Evolutionary conservation across 2,329 filamentous ascomycete species (phyloP).

Genomic region (Scortechinia acanthostroma): DNA sequence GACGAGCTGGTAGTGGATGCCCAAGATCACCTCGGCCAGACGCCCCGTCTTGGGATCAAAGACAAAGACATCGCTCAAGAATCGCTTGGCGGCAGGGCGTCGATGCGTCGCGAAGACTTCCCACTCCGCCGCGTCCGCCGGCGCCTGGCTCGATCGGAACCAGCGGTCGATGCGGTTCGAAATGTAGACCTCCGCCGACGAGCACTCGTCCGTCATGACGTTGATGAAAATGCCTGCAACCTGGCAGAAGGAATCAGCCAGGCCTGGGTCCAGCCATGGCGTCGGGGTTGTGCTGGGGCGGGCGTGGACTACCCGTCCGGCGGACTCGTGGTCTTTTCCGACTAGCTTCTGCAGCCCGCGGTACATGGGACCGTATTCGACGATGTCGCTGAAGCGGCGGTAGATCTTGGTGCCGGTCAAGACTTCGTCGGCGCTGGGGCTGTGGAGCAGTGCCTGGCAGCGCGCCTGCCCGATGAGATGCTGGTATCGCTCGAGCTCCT

Average conservation of each 20-base stretch:
- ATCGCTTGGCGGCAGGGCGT: not conserved
- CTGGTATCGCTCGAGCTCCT: too few relatives aligned
- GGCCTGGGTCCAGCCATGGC: slow-evolving; percentile 6
- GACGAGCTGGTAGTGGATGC: not conserved
- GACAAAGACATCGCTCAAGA: not conserved
- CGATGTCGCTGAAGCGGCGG: slow-evolving; percentile 5
- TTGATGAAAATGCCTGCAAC: slow-evolving; percentile 26
- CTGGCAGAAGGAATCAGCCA: slow-evolving; percentile 21
- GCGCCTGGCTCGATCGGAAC: too few relatives aligned
- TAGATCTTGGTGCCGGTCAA: slow-evolving; percentile 32
- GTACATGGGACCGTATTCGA: slow-evolving; percentile 8
- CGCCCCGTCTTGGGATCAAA: not conserved
- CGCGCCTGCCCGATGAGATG: too few relatives aligned
- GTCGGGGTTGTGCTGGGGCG: slow-evolving; percentile 4
- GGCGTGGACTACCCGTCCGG: slow-evolving; percentile 6
- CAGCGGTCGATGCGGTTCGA: not conserved
- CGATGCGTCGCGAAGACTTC: not conserved
- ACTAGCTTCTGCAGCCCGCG: slow-evolving; percentile 6
- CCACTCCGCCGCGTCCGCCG: not conserved
- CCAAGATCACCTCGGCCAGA: not conserved
- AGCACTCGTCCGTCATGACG: slow-evolving; percentile 5
- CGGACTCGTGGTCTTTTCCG: slow-evolving; percentile 6
- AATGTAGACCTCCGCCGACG: not conserved
- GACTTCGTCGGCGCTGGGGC: too few relatives aligned
- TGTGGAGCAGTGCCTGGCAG: too few relatives aligned